These are phyloP conservation scores for Deuterostichococcus epilithicus DNA, from an alignment of 139 green algal genomes.

Conservation along the genomic window DNA sequence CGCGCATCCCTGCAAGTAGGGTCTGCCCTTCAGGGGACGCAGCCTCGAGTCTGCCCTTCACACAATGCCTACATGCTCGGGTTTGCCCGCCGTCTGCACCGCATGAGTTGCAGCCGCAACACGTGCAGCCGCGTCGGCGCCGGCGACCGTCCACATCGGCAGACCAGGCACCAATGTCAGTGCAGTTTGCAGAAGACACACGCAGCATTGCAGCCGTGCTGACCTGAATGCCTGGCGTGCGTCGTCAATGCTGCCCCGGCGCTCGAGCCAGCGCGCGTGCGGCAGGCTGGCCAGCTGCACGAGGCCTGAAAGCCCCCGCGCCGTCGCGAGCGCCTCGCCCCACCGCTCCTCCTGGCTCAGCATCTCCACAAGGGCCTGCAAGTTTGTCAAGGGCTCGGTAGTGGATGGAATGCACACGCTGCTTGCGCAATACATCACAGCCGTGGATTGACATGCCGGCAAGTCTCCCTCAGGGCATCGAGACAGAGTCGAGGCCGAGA, in stretches of 20 bases:
- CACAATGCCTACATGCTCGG: no score
- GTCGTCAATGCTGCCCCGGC: slow-evolving; percentile 43
- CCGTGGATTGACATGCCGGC: no score
- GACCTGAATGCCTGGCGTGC: slow-evolving; percentile 43
- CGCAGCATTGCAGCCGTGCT: background rate
- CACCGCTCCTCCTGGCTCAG: slow-evolving; percentile 57
- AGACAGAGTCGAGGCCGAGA: no score
- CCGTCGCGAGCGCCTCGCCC: slow-evolving; percentile 68
- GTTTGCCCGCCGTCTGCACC: no score
- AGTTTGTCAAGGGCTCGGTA: no score
- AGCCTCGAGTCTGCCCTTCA: background rate
- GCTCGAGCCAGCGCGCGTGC: slow-evolving; percentile 61
- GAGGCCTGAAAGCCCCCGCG: slow-evolving; percentile 43
- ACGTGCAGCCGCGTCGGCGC: no score
- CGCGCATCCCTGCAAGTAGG: slow-evolving; percentile 26
- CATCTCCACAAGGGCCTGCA: slow-evolving; percentile 43
- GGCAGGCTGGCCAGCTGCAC: slow-evolving; percentile 43
- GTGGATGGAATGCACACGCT: no score
- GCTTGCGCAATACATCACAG: no score
- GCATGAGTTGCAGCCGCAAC: no score
- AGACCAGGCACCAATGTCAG: no score
- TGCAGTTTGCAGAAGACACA: background rate
- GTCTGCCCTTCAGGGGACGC: background rate
- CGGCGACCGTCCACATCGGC: no score
- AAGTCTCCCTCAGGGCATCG: no score